These are phyloP conservation scores for Monilinia vaccinii-corymbosi DNA, from an alignment of 2,329 filamentous ascomycete species.

Conservation along the genomic window DNA sequence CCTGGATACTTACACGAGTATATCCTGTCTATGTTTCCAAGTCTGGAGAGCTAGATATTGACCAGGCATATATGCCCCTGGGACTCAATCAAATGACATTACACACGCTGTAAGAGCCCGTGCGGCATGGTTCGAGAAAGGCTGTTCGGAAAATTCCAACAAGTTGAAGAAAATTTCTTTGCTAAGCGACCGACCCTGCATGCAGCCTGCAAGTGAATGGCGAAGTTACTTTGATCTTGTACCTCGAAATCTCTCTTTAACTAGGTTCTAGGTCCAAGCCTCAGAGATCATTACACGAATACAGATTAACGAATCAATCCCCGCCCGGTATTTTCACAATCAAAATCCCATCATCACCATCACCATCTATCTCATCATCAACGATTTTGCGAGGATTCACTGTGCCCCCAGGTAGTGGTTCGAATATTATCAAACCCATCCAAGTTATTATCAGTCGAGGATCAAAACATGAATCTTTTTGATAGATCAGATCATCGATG, in stretches of 20 bases:
- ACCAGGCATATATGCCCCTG: not conserved
- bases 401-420: not conserved
- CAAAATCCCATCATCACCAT: not conserved
- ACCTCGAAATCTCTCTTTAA: not conserved
- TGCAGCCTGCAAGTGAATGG: not conserved
- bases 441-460: not conserved
- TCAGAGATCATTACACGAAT: not conserved
- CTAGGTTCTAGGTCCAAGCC: not conserved
- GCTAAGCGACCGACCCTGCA: slow-evolving; percentile 3
- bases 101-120: not conserved
- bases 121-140: not conserved
- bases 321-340: not conserved
- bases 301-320: not conserved
- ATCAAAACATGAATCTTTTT: not conserved
- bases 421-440: not conserved
- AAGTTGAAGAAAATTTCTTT: not conserved
- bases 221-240: not conserved
- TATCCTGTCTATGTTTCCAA: not conserved
- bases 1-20: not conserved
- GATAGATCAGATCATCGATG: not conserved
- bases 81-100: not conserved
- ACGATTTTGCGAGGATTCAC: not conserved
- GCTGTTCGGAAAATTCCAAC: not conserved
- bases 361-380: not conserved
- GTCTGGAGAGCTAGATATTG: not conserved